Evolutionary conservation across 257 asterid genomes (phyloP), one percentile per base, ranked within the genome.

Genomic region (Scutellaria baicalensis): DNA sequence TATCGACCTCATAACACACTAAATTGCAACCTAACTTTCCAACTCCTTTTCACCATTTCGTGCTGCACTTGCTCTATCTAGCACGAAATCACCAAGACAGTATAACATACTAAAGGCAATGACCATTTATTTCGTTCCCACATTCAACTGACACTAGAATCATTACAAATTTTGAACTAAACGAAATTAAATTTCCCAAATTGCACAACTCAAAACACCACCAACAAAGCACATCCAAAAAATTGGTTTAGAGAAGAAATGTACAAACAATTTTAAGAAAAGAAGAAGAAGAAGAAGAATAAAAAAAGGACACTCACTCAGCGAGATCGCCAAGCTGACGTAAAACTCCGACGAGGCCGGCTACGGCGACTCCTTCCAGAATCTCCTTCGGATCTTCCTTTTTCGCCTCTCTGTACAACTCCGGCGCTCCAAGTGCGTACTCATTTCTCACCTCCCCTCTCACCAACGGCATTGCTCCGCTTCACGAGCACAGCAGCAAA

Each of bases 291-390:
- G 2, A 2, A 1, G 2, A 27, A 27, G 33, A 27, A n/a, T n/a
- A n/a, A n/a, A n/a, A n/a, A 12, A 5, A 8, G 42, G 18, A 60
- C 54, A 77, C 85, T 55, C 67, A 92, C 98, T 92, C 95, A 36
- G 94, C 91, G 43, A 92, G 92, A 86, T 92, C 98, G 71, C 98
- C 98, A 42, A 92, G 92, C 91, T 92, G 98, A 33, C 98, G 91
- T 52, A 92, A 80, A 78, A 92, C 84, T 40, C 97, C 97, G 73
- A 92, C 89, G 20, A 92, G 90, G 39, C 97, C 97, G 9, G 95
- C 83, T 55, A 92, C 96, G 31, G 95, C 84, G 57, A 92, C 88
- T 14, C 97, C 95, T 45, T 92, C 89, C 4, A 92, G 90, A 67
- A 83, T 76, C 67, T 81, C 92, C 86, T 85, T 92, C 6, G 97